phyloP scores from a whole-genome alignment of 202 grass and related monocot genomes.

The Saccharum hybrid region DNA sequence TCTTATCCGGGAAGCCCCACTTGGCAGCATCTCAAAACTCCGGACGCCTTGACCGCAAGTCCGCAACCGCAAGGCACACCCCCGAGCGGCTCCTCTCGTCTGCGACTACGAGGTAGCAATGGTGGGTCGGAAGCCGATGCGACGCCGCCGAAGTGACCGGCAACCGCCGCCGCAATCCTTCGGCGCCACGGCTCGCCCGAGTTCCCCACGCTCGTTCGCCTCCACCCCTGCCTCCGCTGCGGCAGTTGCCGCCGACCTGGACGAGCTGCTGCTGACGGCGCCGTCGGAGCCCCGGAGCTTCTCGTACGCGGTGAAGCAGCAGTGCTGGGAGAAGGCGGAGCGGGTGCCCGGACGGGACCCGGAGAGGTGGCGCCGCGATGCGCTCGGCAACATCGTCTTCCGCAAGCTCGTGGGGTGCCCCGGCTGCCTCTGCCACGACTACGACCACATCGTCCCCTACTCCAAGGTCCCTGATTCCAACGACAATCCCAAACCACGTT shows the following conservation, averaged over 20 bases:
- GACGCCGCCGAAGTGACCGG: constrained; percentile 50
- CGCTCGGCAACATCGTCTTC: constrained; percentile 87
- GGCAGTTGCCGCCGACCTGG: constrained; percentile 48
- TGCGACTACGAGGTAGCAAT: not conserved
- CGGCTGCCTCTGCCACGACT: constrained; percentile 96
- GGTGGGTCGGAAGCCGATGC: constrained; percentile 64
- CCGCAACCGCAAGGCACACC: too few species aligned
- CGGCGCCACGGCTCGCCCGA: constrained; percentile 50
- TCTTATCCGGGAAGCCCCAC: too few species aligned
- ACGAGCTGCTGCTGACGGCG: constrained; percentile 51
- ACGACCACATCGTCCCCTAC: constrained; percentile 87
- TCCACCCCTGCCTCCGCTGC: constrained; percentile 24
- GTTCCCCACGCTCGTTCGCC: constrained; percentile 34
- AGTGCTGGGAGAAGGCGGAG: constrained; percentile 98
- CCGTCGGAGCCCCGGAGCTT: constrained; percentile 81
- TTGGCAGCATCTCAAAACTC: too few species aligned
- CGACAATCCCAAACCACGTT: not conserved
- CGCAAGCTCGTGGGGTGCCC: constrained; percentile 95
- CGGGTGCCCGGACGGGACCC: constrained; percentile 70
- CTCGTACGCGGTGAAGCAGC: constrained; percentile 79
- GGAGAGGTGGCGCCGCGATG: constrained; percentile 95
- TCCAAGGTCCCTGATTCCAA: constrained; percentile 63
- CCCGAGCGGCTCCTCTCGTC: too few species aligned
- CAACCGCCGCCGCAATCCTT: constrained; percentile 34
- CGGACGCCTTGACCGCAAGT: too few species aligned